Conservation (phyloP, 2,329 filamentous ascomycete genomes). For the Cryphonectria naterciae region DNA sequence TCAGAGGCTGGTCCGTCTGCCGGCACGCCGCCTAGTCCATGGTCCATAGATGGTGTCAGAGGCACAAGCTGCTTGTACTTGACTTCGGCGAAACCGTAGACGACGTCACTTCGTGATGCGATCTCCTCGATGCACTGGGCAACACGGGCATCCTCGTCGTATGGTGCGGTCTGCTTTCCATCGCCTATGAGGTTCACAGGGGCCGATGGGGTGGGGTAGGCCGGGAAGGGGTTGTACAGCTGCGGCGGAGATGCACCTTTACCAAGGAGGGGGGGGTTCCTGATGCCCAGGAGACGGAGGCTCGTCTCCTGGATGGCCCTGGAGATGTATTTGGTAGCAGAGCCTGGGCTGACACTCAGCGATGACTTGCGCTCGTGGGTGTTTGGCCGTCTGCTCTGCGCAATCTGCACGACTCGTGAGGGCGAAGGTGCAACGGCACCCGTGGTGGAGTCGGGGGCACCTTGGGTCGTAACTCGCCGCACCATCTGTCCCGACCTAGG, state of each 20-base stretch:
- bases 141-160: conserved; percentile 80
- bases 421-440: conserved; percentile 69
- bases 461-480: conserved; percentile 79
- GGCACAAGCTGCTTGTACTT: conserved; percentile 98
- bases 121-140: conserved; percentile 87
- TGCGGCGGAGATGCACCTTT: conserved; percentile 74
- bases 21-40: conserved; percentile 67
- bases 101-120: conserved; percentile 90
- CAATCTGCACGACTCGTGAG: conserved; percentile 76
- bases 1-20: conserved; percentile 62
- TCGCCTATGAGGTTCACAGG: conserved; percentile 69
- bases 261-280: conserved; percentile 64
- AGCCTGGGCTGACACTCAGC: conserved; percentile 70
- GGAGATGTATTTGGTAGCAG: conserved; percentile 87
- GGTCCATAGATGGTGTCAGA: conserved; percentile 76
- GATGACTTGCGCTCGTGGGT: conserved; percentile 75
- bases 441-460: conserved; percentile 67
- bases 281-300: conserved; percentile 71
- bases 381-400: conserved; percentile 66
- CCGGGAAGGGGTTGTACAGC: conserved; percentile 80
- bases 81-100: conserved; percentile 96
- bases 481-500: conserved; percentile 66
- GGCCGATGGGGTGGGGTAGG: conserved; percentile 73
- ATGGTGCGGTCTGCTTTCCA: conserved; percentile 59
- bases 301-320: conserved; percentile 96